Conservation (phyloP, 23 red algal species). For the Gracilaria caudata region DNA sequence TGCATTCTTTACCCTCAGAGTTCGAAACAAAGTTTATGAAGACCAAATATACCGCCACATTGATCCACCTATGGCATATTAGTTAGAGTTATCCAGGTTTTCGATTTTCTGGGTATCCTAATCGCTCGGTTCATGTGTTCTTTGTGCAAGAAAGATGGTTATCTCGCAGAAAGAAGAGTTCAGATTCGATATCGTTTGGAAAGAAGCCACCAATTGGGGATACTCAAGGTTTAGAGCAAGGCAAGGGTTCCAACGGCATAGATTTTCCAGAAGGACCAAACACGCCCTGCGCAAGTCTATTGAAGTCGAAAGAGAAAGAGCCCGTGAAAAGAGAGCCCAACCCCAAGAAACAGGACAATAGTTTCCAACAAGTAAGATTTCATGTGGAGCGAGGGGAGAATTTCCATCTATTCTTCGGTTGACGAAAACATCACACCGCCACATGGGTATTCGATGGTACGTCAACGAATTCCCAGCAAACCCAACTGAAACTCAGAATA, state of each 20-base stretch:
- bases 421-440: no score
- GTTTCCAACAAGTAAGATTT: conserved; percentile 45
- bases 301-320: neutral
- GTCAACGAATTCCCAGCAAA: no score
- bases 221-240: neutral
- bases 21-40: conserved; percentile 74
- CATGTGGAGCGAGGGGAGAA: no score
- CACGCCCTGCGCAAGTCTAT: neutral
- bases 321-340: neutral
- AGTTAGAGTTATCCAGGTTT: conserved; percentile 92
- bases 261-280: neutral
- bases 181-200: neutral
- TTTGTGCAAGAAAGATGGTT: conserved; percentile 87
- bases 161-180: conserved; percentile 1
- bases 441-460: no score
- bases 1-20: conserved; percentile 94
- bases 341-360: conserved; percentile 3
- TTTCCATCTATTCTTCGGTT: no score
- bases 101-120: conserved; percentile 96
- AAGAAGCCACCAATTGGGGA: conserved; percentile 28
- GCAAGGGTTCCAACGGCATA: neutral
- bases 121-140: conserved; percentile 94
- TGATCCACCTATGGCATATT: conserved; percentile 98
- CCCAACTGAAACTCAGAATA: no score
- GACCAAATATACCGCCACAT: conserved; percentile 99